phyloP scores from a whole-genome alignment of 306 rosid genomes.

The Bauhinia variegata region DNA sequence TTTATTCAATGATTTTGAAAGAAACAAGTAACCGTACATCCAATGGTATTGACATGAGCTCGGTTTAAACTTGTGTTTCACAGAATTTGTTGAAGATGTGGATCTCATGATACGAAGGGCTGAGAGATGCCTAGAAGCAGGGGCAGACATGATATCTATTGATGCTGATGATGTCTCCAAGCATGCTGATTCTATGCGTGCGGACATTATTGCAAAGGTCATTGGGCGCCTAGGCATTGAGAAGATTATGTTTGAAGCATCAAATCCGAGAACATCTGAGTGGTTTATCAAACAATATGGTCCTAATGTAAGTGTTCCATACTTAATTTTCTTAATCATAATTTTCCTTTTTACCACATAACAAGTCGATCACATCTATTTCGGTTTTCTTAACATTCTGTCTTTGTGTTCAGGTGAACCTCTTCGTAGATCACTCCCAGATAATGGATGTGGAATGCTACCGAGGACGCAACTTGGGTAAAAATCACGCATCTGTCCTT shows the following conservation, averaged over 20 bases:
- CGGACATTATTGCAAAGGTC: constrained; percentile 78
- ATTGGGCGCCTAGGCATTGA: constrained; percentile 93
- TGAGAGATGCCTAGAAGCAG: constrained; percentile 94
- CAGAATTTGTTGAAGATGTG: constrained; percentile 88
- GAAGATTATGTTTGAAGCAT: constrained; percentile 92
- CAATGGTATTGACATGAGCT: not conserved
- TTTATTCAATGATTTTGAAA: not conserved
- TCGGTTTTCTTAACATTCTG: not conserved
- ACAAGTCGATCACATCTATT: not conserved
- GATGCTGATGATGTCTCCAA: constrained; percentile 77
- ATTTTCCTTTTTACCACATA: not conserved
- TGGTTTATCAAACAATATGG: constrained; percentile 91
- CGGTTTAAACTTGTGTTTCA: constrained; percentile 14
- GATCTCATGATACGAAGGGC: constrained; percentile 86
- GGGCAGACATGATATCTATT: constrained; percentile 92
- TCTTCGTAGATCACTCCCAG: constrained; percentile 84
- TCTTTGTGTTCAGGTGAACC: constrained; percentile 71
- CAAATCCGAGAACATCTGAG: constrained; percentile 75
- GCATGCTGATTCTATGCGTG: constrained; percentile 63
- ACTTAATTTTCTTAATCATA: not conserved
- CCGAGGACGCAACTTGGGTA: constrained; percentile 79
- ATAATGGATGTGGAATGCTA: constrained; percentile 90
- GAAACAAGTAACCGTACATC: not conserved
- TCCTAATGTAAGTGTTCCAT: constrained; percentile 60
- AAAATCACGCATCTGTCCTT: constrained; percentile 71